A percentile compares a stretch with the other conserved stretches of the same genome.
Evolutionary conservation across 2,329 filamentous ascomycete genomes (phyloP).

Genomic region (Thermothelomyces thermophilus): DNA sequence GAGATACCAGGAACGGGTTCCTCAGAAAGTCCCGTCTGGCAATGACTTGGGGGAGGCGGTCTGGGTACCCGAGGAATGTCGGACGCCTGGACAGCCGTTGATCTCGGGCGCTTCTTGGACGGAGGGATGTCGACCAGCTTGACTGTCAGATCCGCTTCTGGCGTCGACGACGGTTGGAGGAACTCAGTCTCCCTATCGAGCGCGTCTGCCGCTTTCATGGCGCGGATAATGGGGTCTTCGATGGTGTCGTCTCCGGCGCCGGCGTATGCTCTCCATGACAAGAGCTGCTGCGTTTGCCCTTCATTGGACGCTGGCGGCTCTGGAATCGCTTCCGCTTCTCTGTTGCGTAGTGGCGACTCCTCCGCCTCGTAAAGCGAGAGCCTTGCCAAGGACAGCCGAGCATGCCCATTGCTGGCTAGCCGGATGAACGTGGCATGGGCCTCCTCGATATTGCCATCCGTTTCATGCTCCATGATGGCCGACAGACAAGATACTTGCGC

Average conservation of each 20-base stretch:
- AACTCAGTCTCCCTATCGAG: constrained; percentile 50
- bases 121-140: constrained; percentile 18
- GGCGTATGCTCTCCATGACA: not conserved
- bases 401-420: constrained; percentile 42
- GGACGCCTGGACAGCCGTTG: constrained; percentile 30
- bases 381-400: constrained; percentile 5
- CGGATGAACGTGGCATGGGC: constrained; percentile 47
- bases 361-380: not conserved
- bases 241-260: constrained; percentile 11
- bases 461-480: constrained; percentile 47
- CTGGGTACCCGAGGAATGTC: not conserved
- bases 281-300: not conserved
- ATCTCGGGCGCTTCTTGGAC: constrained; percentile 40
- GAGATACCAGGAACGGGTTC: not conserved
- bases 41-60: constrained; percentile 1
- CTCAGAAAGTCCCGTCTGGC: not conserved
- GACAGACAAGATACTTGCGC: constrained; percentile 50
- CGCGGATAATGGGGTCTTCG: constrained; percentile 46
- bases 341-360: not conserved
- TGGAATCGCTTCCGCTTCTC: not conserved
- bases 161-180: constrained; percentile 39
- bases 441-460: constrained; percentile 40
- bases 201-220: constrained; percentile 54
- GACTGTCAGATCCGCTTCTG: constrained; percentile 41
- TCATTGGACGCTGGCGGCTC: not conserved